Evolutionary conservation across 2,329 filamentous ascomycete genomes (phyloP).

Genomic region (Aspergillus phoenicis): DNA sequence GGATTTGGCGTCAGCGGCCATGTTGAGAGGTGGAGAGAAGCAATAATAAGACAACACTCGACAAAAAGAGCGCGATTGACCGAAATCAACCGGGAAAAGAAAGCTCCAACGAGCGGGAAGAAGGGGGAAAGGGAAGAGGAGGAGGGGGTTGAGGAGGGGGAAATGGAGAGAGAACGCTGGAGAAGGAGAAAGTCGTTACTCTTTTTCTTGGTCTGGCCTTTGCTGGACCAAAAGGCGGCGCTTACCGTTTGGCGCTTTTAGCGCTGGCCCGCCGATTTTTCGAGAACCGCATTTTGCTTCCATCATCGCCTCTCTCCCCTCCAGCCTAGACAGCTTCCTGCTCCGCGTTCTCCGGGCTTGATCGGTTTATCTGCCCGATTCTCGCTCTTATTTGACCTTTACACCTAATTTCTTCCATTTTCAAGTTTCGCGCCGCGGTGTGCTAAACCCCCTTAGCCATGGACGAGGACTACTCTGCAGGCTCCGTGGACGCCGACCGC

Average conservation of each 20-base stretch:
- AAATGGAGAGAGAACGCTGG: slow-evolving; percentile 12
- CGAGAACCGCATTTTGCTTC: slow-evolving; percentile 21
- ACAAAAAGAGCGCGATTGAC: slow-evolving; percentile 12
- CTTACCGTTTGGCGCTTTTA: slow-evolving; percentile 31
- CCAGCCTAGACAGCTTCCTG: slow-evolving; percentile 15
- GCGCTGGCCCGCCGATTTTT: slow-evolving; percentile 35
- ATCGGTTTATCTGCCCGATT: slow-evolving; percentile 26
- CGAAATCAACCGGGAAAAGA: slow-evolving; percentile 13
- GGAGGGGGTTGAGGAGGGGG: neutral
- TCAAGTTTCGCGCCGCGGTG: slow-evolving; percentile 13
- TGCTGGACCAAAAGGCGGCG: slow-evolving; percentile 21
- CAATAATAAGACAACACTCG: slow-evolving; percentile 12
- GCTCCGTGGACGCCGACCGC: slow-evolving; percentile 42
- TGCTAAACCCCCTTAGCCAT: slow-evolving; percentile 27
- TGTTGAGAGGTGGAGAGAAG: slow-evolving; percentile 21
- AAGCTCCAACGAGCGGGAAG: slow-evolving; percentile 4
- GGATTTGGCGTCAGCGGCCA: slow-evolving; percentile 38
- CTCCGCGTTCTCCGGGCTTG: neutral
- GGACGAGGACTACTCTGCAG: slow-evolving; percentile 43
- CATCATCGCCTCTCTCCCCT: slow-evolving; percentile 12
- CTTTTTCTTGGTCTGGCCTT: slow-evolving; percentile 24
- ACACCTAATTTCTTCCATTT: slow-evolving; percentile 8
- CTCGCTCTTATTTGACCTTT: slow-evolving; percentile 14
- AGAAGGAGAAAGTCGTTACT: slow-evolving; percentile 4
- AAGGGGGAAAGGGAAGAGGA: slow-evolving; percentile 1